Base-by-base conservation (phyloP, 495 filamentous ascomycete genomes). In the Trichocladium uniseriatum region DNA sequence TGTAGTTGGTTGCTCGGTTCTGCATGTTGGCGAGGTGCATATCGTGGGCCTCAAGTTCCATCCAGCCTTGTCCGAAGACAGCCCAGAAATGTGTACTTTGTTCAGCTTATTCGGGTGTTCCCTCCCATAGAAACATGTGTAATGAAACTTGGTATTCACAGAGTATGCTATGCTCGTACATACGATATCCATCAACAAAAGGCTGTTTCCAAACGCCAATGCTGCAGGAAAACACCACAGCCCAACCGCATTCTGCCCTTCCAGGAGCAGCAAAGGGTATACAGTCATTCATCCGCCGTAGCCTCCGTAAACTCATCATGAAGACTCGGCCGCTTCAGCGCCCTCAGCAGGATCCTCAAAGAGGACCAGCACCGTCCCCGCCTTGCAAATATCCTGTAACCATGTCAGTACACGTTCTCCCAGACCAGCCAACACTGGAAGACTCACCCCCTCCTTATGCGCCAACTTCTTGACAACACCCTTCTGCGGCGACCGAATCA, bases 401-500 rank as follows among this genome's bases (percentile, higher is more conserved):
- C 13, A 18, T 2, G 28, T 65, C 49, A 66, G 62, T 19, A 42
- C 20, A 15, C 8, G 8, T 52, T 38, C 22, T n/a, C 14, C 3
- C 19, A 16, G 16, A 16, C 20, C 7, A 14, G 19, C 20, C 6
- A 4, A n/a, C 5, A 3, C 6, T 8, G 24, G 6, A 7, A 31
- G 21, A 80, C 86, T 75, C 79, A 95, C 89, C 62, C 91, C 91
- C 72, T 82, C 75, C 64, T 82, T 76, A 68, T 96, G 89, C 35
- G 91, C 87, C 39, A 98, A 70, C 66, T 78, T 86, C 49, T 81
- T 79, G 50, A 98, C 78, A 8, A 81, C 76, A 6, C 89, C 92
- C 53, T 82, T 81, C 40, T 89, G 81, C 10, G 92, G 92, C 54
- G 86, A 90, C 51, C 92, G 76, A 50, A 98, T 95, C 29, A 94